phyloP scores from a whole-genome alignment of 768 basidiomycete species.

The Naganishia kalamii region DNA sequence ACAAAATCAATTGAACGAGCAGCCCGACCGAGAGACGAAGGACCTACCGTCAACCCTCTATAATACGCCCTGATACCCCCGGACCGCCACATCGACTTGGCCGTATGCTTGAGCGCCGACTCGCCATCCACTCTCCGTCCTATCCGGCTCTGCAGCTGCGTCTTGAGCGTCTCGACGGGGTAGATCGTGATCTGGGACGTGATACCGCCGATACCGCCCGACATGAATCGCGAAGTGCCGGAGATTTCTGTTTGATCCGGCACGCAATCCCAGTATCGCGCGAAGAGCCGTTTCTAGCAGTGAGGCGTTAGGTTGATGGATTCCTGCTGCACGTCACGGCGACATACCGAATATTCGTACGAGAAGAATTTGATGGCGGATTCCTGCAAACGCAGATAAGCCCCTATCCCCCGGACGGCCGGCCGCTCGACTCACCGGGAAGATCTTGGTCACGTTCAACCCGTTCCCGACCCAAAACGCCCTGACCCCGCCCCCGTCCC shows the following conservation, averaged over 20 bases:
- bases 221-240: slow-evolving; percentile 83
- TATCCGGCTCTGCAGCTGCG: slow-evolving; percentile 92
- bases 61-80: slow-evolving; percentile 82
- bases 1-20: slow-evolving; percentile 11
- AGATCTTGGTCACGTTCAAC: slow-evolving; percentile 87
- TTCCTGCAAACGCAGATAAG: slow-evolving; percentile 51
- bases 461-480: slow-evolving; percentile 95
- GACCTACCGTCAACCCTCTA: slow-evolving; percentile 75
- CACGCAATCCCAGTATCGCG: slow-evolving; percentile 81
- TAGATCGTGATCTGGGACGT: slow-evolving; percentile 64
- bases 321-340: slow-evolving; percentile 2
- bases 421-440: slow-evolving; percentile 53
- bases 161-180: slow-evolving; percentile 95
- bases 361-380: slow-evolving; percentile 97
- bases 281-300: slow-evolving; percentile 83
- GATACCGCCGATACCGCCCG: slow-evolving; percentile 94
- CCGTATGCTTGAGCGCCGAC: slow-evolving; percentile 55
- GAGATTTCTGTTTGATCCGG: slow-evolving; percentile 83
- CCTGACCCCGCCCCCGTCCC: slow-evolving; percentile 71
- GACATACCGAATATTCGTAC: slow-evolving; percentile 80
- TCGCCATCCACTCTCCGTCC: slow-evolving; percentile 44
- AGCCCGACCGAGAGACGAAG: slow-evolving; percentile 9
- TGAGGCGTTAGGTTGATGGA: slow-evolving; percentile 5
- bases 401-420: neutral
- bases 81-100: slow-evolving; percentile 65